Base-by-base conservation (phyloP, 306 rosid genomes). In the Carpinus viminea region DNA sequence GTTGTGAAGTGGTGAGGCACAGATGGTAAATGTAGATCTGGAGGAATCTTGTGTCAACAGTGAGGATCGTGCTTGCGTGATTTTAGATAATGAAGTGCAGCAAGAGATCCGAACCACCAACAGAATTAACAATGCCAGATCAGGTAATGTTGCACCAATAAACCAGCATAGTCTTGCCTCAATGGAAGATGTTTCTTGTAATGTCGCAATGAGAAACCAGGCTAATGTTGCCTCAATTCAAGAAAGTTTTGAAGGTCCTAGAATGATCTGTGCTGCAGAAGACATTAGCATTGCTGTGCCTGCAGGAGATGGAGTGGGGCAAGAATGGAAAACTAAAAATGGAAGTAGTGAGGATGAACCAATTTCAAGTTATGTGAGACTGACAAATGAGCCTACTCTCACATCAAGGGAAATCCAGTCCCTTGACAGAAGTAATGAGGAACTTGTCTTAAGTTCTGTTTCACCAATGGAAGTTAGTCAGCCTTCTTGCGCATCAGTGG, bases 101-200 rank as follows among this genome's bases (percentile, higher is more conserved):
- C 85, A 79, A 61, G 85, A 79, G 78, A 69, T 72, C 54, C 81
- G 75, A 72, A 74, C 73, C 74, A 70, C 83, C n/a, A 46, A 72
- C 70, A 45, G 74, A 84, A 68, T 56, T 68, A 56, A 72, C 7
- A 53, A 79, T 51, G 8, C 7, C 52, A 75, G 38, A 48, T 76
- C 82, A 50, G 51, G 65, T 76, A 52, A 65, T 54, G 43, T 48
- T 21, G 50, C 70, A 18, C 64, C 72, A 66, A 66, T 43, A 10
- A 41, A 66, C 72, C 51, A 4, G 51, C 28, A 17, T 66, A 18
- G 50, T 38, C 15, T 66, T 66, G 50, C 72, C 51, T 43, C 28
- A 41, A 17, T 12, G 12, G 72, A 66, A 41, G 72, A 21, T n/a
- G 15, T 66, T 66, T 66, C 72, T 66, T 66, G 51, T 66, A 66